Conservation (phyloP, 805 yeast genomes). For the Saturnispora sanitii region DNA sequence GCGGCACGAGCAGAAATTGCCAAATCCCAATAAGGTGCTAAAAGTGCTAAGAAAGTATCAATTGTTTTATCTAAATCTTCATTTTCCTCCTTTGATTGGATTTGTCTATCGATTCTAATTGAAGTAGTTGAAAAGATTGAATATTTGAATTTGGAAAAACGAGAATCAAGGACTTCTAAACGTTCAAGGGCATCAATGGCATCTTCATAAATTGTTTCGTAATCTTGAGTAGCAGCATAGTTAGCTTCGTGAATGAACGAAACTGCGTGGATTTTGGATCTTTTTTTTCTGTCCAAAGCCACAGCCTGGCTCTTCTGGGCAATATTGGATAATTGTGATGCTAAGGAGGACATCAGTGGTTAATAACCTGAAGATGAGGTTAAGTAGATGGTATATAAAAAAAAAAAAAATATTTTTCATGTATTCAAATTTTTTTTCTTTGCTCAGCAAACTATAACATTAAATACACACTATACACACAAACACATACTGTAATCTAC, state of each 20-base stretch:
- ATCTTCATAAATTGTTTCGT: conserved; percentile 62
- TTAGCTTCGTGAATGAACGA: conserved; percentile 81
- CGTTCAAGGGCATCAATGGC: conserved; percentile 72
- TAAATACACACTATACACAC: neutral
- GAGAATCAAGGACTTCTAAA: conserved; percentile 58
- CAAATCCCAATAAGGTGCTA: conserved; percentile 68
- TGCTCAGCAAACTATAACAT: neutral
- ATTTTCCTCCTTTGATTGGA: conserved; percentile 69
- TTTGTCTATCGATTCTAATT: conserved; percentile 66
- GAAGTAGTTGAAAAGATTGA: conserved; percentile 81
- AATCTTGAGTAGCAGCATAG: conserved; percentile 91
- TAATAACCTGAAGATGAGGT: neutral
- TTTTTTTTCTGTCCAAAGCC: conserved; percentile 74
- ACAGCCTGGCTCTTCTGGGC: conserved; percentile 56
- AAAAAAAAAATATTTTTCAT: neutral
- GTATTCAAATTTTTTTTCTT: neutral
- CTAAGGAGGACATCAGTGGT: conserved; percentile 40
- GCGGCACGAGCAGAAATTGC: conserved; percentile 71
- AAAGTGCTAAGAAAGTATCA: conserved; percentile 59
- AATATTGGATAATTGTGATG: conserved; percentile 71
- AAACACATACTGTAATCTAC: no score
- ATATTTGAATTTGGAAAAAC: conserved; percentile 58
- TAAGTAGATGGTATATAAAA: neutral
- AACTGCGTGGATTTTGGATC: conserved; percentile 80
- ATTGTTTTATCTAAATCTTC: conserved; percentile 67